Percentiles rank a stretch among this genome's conserved stretches.
Conservation (phyloP, 768 basidiomycete species). For the Pleurotus cornucopiae region DNA sequence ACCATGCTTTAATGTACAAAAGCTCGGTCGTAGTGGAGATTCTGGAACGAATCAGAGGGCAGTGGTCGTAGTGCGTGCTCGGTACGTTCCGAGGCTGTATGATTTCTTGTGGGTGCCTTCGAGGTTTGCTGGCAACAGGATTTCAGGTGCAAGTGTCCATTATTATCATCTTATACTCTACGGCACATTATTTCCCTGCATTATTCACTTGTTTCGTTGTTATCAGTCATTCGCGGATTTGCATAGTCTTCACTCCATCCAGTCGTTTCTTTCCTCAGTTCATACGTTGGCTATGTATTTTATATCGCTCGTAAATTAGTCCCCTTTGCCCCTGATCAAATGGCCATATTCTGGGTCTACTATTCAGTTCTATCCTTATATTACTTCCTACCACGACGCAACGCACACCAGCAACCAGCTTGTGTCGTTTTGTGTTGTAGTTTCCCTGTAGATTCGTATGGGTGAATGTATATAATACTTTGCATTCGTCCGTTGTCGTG, state of each 20-base stretch:
- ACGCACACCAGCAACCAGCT: neutral
- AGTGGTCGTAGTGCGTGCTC: constrained; percentile 30
- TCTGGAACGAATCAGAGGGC: constrained; percentile 62
- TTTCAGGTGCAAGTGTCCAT: neutral
- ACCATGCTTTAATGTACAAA: constrained; percentile 92
- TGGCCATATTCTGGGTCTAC: neutral
- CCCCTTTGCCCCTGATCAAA: neutral
- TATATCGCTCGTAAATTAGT: constrained; percentile 1
- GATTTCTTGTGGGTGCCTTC: neutral
- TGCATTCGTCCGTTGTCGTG: neutral
- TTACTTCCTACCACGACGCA: constrained; percentile 1
- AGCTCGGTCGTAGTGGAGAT: constrained; percentile 84
- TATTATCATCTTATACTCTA: neutral
- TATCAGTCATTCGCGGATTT: constrained; percentile 5
- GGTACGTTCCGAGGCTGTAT: constrained; percentile 1
- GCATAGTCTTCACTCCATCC: neutral
- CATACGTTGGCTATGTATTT: constrained; percentile 3
- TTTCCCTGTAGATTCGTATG: constrained; percentile 6
- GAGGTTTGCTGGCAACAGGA: neutral
- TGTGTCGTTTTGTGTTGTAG: constrained; percentile 7
- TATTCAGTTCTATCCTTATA: constrained; percentile 3
- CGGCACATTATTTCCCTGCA: neutral
- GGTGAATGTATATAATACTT: constrained; percentile 6
- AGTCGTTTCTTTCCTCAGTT: constrained; percentile 3
- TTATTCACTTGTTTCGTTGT: neutral